phyloP scores from a whole-genome alignment of 805 yeast species.

The Starmera amethionina region DNA sequence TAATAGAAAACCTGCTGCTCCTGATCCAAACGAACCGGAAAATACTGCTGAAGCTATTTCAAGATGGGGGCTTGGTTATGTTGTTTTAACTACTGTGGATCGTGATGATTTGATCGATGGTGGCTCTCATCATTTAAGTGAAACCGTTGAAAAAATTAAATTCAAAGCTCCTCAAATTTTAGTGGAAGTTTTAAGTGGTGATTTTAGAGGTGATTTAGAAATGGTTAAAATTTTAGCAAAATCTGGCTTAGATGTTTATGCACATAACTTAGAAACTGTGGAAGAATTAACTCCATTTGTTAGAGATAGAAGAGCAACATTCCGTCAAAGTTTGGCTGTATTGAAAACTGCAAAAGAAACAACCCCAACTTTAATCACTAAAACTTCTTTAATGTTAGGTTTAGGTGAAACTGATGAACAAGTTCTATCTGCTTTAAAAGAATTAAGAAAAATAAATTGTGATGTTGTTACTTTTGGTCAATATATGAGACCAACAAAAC shows the following conservation, averaged over 20 bases:
- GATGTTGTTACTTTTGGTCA: conserved; percentile 98
- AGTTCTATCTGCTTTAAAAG: conserved; percentile 61
- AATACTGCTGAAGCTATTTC: conserved; percentile 96
- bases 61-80: conserved; percentile 98
- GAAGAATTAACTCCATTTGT: conserved; percentile 91
- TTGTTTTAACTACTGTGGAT: conserved; percentile 94
- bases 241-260: conserved; percentile 91
- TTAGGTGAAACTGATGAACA: conserved; percentile 95
- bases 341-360: conserved; percentile 71
- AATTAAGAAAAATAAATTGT: conserved; percentile 65
- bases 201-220: conserved; percentile 82
- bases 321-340: conserved; percentile 76
- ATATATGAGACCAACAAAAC: conserved; percentile 97
- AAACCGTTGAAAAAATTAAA: conserved; percentile 79
- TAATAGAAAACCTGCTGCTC: conserved; percentile 71
- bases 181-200: conserved; percentile 92
- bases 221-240: conserved; percentile 72
- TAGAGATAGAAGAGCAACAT: conserved; percentile 94
- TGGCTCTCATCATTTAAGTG: conserved; percentile 84
- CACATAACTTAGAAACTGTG: conserved; percentile 95
- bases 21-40: conserved; percentile 95
- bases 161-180: conserved; percentile 81
- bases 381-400: conserved; percentile 94
- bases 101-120: conserved; percentile 92
- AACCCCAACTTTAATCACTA: conserved; percentile 71